phyloP scores from a whole-genome alignment of 2,329 filamentous ascomycete genomes.

The Fusarium sp. region DNA sequence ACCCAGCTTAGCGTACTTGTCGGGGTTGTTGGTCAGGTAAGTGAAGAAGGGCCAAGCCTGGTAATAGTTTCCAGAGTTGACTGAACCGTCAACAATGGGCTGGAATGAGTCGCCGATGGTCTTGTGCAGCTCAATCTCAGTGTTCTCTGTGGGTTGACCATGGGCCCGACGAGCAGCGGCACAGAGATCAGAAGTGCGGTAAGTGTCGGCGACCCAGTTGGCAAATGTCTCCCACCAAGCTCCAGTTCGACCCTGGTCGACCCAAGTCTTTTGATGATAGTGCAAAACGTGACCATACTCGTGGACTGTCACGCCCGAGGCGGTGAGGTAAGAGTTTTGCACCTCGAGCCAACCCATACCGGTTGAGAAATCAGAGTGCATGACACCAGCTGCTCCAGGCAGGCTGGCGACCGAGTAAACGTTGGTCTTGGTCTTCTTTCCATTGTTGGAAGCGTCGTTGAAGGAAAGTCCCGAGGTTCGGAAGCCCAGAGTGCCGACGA shows the following conservation, averaged over 20 bases:
- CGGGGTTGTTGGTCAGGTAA: constrained; percentile 60
- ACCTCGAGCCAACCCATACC: constrained; percentile 58
- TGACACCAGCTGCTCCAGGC: constrained; percentile 53
- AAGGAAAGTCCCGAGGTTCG: constrained; percentile 51
- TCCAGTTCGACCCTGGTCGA: constrained; percentile 56
- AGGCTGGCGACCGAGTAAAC: constrained; percentile 54
- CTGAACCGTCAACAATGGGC: constrained; percentile 57
- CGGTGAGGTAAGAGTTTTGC: constrained; percentile 49
- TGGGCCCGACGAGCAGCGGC: constrained; percentile 48
- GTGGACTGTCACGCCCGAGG: constrained; percentile 55
- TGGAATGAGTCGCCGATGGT: constrained; percentile 58
- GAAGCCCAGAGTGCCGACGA: constrained; percentile 49
- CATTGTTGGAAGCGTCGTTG: constrained; percentile 46
- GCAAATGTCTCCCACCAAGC: constrained; percentile 63
- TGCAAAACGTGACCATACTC: constrained; percentile 61
- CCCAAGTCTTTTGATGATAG: constrained; percentile 55
- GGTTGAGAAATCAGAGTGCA: constrained; percentile 49
- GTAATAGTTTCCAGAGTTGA: constrained; percentile 58
- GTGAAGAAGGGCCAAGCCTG: constrained; percentile 61
- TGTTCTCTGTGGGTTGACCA: constrained; percentile 47
- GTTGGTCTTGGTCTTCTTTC: constrained; percentile 59
- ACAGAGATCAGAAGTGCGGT: constrained; percentile 56
- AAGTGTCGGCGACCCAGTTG: constrained; percentile 60
- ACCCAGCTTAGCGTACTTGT: constrained; percentile 53
- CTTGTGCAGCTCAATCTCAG: constrained; percentile 55